Conservation (phyloP, 2,329 filamentous ascomycete species). For the Xylariales sp. region DNA sequence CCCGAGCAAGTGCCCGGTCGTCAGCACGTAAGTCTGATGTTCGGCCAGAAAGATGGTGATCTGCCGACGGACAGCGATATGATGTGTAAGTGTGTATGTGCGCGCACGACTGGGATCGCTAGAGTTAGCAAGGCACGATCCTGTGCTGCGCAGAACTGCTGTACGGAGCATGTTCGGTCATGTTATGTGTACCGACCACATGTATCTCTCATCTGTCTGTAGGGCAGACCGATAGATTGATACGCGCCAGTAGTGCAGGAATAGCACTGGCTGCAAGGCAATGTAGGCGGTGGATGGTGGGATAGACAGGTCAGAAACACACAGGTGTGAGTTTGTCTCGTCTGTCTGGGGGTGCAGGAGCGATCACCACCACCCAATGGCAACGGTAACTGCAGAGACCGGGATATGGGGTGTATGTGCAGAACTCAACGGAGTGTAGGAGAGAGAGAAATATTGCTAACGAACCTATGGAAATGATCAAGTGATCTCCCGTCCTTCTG, state of each 20-base stretch:
- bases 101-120: not conserved
- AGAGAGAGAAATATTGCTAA: not conserved
- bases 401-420: not conserved
- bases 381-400: not conserved
- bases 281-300: slow-evolving; percentile 8
- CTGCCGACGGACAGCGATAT: not conserved
- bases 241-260: slow-evolving; percentile 1
- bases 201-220: not conserved
- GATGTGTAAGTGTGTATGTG: not conserved
- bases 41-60: too few relatives aligned
- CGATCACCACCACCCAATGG: slow-evolving; percentile 1
- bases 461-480: not conserved
- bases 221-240: too few relatives aligned
- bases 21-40: too few relatives aligned
- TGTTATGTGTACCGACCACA: not conserved
- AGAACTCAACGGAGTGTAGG: not conserved
- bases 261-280: not conserved
- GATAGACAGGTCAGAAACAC: slow-evolving; percentile 10
- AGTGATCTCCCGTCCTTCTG: not conserved
- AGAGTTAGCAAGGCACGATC: slow-evolving; percentile 1
- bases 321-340: slow-evolving; percentile 4
- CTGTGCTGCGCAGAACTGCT: slow-evolving; percentile 1
- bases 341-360: slow-evolving; percentile 5
- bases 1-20: too few relatives aligned
- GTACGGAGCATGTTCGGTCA: not conserved